phyloP scores from a whole-genome alignment of 2,329 filamentous ascomycete genomes.

The Botrytis porri region DNA sequence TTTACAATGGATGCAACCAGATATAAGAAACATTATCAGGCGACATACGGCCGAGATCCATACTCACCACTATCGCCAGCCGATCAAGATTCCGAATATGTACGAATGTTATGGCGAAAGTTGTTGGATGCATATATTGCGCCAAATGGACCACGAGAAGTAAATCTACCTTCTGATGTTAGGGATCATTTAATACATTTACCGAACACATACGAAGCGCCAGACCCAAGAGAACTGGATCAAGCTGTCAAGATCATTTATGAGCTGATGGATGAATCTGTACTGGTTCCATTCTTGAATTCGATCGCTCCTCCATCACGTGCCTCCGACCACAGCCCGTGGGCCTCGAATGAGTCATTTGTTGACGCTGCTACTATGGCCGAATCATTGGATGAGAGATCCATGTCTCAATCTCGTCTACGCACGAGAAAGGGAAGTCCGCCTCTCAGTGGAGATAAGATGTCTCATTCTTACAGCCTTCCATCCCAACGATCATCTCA shows the following conservation, averaged over 20 bases:
- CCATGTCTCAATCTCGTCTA: slow-evolving; percentile 31
- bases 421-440: slow-evolving; percentile 32
- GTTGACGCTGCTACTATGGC: slow-evolving; percentile 31
- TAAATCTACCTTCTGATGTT: slow-evolving; percentile 84
- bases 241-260: slow-evolving; percentile 84
- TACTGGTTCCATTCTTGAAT: slow-evolving; percentile 88
- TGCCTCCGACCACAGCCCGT: slow-evolving; percentile 33
- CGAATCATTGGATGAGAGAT: slow-evolving; percentile 33
- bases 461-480: slow-evolving; percentile 28
- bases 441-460: slow-evolving; percentile 27
- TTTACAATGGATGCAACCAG: slow-evolving; percentile 93
- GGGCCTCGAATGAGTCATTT: slow-evolving; percentile 37
- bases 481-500: slow-evolving; percentile 33
- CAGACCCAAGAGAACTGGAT: slow-evolving; percentile 71
- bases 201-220: slow-evolving; percentile 60
- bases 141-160: slow-evolving; percentile 79
- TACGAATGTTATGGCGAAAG: slow-evolving; percentile 81
- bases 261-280: slow-evolving; percentile 96
- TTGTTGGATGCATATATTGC: slow-evolving; percentile 87
- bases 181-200: slow-evolving; percentile 74
- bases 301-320: slow-evolving; percentile 33
- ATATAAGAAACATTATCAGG: slow-evolving; percentile 58
- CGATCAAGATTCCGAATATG: slow-evolving; percentile 47
- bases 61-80: slow-evolving; percentile 39
- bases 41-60: slow-evolving; percentile 43